Base-by-base conservation (phyloP, 2,329 filamentous ascomycete species). In the Fusarium foetens region DNA sequence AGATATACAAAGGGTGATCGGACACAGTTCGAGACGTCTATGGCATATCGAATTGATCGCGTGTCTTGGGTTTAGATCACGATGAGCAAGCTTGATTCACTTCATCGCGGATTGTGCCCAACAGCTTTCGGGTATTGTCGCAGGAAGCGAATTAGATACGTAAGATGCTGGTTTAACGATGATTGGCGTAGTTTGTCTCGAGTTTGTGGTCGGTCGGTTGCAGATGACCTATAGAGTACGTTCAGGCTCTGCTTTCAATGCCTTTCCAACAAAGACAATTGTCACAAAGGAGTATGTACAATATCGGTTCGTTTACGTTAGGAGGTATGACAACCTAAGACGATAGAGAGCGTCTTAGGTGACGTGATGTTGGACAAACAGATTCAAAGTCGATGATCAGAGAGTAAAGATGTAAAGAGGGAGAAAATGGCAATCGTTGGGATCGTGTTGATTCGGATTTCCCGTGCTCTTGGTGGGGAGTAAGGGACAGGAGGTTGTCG, bases 31-130 rank as follows among this genome's bases (percentile, higher is more conserved):
- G 41, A 48, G 46, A 23, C 43, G 38, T 58, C 58, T 66, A 31
- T 53, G 46, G 36, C 63, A 71, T 73, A 58, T 68, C 67, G 55
- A 31, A 41, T 27, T 52, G 46, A 64, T 71, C 53, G 66, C 49
- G 64, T 59, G 27, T 68, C 45, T 53, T 71, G 29, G 29, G n/a
- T 48, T 46, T 35, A 62, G 57, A 68, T 66, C 58, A 64, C 70
- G 52, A 62, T 67, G 45, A 63, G 31, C 49, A 33, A 43, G 59
- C 27, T 41, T 73, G 42, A 39, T 72, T 73, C 64, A 73, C 71
- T 68, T 66, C 71, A 73, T 73, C 29, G 54, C 63, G 59, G 46
- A 69, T n/a, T 55, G 39, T 38, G 17, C 36, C 53, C 36, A 67
- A 72, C 41, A 60, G n/a, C 21, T 33, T 49, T 39, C 43, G 36